Percentiles rank a stretch among this genome's conserved stretches.
These are phyloP conservation scores for Fusarium torulosum DNA, from an alignment of 2,329 filamentous ascomycete genomes.

Conservation along the genomic window DNA sequence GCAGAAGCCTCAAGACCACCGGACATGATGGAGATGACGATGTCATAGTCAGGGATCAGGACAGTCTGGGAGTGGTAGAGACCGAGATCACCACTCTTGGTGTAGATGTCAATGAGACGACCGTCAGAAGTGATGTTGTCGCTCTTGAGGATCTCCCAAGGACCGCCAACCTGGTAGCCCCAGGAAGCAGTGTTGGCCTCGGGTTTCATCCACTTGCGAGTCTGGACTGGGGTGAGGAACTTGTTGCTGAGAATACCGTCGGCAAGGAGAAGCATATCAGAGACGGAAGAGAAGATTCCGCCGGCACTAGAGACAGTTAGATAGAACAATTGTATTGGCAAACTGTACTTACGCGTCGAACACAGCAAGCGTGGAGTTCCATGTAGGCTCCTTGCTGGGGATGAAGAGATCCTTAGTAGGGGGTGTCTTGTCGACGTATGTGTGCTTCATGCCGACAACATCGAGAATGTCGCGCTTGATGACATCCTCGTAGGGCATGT, in stretches of 20 bases:
- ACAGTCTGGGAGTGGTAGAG: conserved; percentile 56
- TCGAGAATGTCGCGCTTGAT: conserved; percentile 57
- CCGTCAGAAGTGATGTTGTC: conserved; percentile 54
- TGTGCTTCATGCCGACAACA: conserved; percentile 58
- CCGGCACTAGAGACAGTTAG: conserved; percentile 49
- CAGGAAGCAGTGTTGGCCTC: conserved; percentile 54
- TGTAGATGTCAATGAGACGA: conserved; percentile 60
- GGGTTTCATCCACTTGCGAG: conserved; percentile 62
- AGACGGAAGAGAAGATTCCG: conserved; percentile 57
- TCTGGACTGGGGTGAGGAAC: conserved; percentile 56
- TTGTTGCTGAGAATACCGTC: conserved; percentile 57
- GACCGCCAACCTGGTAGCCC: conserved; percentile 57
- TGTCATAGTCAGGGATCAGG: conserved; percentile 61
- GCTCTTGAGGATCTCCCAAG: conserved; percentile 62
- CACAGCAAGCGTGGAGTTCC: conserved; percentile 52
- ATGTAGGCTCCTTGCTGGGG: conserved; percentile 51
- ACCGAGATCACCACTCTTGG: conserved; percentile 60
- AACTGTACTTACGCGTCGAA: conserved; percentile 50
- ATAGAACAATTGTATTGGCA: fast-evolving
- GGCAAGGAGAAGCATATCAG: conserved; percentile 58
- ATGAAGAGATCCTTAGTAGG: conserved; percentile 53
- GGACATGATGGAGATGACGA: conserved; percentile 57
- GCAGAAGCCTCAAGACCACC: conserved; percentile 49
- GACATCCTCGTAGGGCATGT: conserved; percentile 55
- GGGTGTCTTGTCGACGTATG: conserved; percentile 53